Conservation (phyloP, 129 eudicot genomes). For the Flaveria ramosissima region DNA sequence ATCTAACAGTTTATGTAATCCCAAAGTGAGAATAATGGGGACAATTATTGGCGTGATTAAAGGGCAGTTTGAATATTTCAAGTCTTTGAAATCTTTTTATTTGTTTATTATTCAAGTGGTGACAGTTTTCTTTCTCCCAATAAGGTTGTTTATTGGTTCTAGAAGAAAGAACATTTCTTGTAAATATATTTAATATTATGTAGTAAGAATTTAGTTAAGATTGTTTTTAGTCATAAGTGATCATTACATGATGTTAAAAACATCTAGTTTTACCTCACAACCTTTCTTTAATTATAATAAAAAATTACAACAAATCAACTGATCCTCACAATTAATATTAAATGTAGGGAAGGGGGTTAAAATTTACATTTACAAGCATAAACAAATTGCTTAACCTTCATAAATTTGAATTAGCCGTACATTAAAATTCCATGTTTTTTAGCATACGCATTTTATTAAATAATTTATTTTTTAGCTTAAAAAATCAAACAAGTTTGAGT, state of each 20-base stretch:
- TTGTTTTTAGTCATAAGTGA: not conserved
- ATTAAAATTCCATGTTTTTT: too few relatives aligned
- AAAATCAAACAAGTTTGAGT: too few relatives aligned
- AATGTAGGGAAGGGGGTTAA: too few relatives aligned
- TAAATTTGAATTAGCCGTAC: too few relatives aligned
- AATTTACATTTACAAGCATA: too few relatives aligned
- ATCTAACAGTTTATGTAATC: conserved; percentile 30
- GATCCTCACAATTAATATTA: too few relatives aligned
- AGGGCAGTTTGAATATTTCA: conserved; percentile 32
- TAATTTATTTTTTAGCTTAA: too few relatives aligned
- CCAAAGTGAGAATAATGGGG: conserved; percentile 37
- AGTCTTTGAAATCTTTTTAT: not conserved
- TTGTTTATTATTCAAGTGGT: conserved; percentile 21
- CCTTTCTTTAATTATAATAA: too few relatives aligned
- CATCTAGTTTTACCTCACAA: too few relatives aligned
- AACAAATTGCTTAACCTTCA: too few relatives aligned
- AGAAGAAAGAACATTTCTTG: not conserved
- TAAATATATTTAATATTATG: not conserved
- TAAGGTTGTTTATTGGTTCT: conserved; percentile 18
- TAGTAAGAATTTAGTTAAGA: not conserved
- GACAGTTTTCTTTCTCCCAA: conserved; percentile 28
- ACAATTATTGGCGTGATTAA: conserved; percentile 34
- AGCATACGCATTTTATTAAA: too few relatives aligned
- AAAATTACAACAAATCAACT: too few relatives aligned
- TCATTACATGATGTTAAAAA: not conserved